These are phyloP conservation scores for Calonectria fujianensis DNA, from an alignment of 2,329 filamentous ascomycete species.

Conservation along the genomic window DNA sequence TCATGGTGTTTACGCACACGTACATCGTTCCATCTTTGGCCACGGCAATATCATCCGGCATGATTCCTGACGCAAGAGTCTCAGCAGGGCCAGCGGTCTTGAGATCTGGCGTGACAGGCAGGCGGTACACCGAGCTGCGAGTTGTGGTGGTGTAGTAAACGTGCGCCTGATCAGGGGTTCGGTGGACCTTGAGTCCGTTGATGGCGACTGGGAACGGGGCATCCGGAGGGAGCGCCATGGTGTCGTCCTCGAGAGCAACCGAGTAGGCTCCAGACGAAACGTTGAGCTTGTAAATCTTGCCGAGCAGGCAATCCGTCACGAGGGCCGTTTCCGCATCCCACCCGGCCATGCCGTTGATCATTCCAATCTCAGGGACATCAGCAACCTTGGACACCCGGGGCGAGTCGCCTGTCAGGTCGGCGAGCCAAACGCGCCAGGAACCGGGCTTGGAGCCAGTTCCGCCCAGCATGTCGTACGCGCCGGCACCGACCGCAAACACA, in stretches of 20 bases:
- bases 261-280: conserved; percentile 37
- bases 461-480: conserved; percentile 43
- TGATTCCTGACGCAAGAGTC: conserved; percentile 40
- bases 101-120: conserved; percentile 40
- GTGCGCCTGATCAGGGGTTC: conserved; percentile 37
- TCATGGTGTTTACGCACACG: conserved; percentile 47
- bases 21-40: conserved; percentile 47
- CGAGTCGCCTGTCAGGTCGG: conserved; percentile 40
- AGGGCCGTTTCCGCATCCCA: conserved; percentile 47
- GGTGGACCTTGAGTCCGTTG: conserved; percentile 51
- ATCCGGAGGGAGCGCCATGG: conserved; percentile 39
- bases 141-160: conserved; percentile 46
- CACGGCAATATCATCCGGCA: conserved; percentile 47
- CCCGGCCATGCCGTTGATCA: conserved; percentile 48
- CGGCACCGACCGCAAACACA: conserved; percentile 45
- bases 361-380: conserved; percentile 33
- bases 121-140: conserved; percentile 44
- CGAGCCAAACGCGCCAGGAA: conserved; percentile 47
- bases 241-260: conserved; percentile 44
- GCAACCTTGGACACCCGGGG: conserved; percentile 31
- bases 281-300: conserved; percentile 48
- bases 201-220: conserved; percentile 43
- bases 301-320: conserved; percentile 46
- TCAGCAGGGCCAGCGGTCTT: conserved; percentile 40
- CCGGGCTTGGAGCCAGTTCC: conserved; percentile 35